Base-by-base conservation (phyloP, 2,329 filamentous ascomycete species). In the Cordyceps pruinosa region DNA sequence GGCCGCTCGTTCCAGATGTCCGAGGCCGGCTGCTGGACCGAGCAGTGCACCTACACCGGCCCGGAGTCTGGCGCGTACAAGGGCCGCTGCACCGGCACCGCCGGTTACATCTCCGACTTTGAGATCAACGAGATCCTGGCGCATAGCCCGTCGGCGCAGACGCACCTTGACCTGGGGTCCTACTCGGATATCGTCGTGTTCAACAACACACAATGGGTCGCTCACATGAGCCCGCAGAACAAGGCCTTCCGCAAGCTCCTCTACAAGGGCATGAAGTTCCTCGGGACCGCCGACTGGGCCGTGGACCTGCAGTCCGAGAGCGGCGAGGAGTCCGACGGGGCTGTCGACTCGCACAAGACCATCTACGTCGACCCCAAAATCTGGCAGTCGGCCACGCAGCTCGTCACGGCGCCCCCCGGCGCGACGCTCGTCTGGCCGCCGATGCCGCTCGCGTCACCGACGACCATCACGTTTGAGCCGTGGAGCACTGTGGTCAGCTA, bases 1-100 rank as follows among this genome's bases (percentile, higher is more conserved):
- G 68, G 68, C 0, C 59, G 69, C 1, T 65, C 61, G 2, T 74
- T 73, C 61, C 56, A 67, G 17, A 73, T 74, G 71, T 53, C 63
- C 0, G 47, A 63, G 2, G 28, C 62, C 0, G 61, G 63, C n/a
- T 73, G 70, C 58, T 62, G 51, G 0, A 65, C 65, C 0, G 63
- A 63, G 9, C 46, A 49, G 8, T 72, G 69, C 23, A 60, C 46
- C 0, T 72, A 62, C 37, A 61, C 60, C 0, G 69, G 69, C 6
- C 41, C 59, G 1, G 39, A 58, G 0, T 70, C 68, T 0, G 42
- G 53, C 2, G 67, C 68, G 1, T 44, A 42, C 5, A 58, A 59
- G 19, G 70, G 69, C 6, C 44, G 44, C 2, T 72, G 68, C 58
- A 71, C 69, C 0, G 59, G 48, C 1, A 68, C 66, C 0, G 58